phyloP scores from a whole-genome alignment of 2,329 filamentous ascomycete species.

The Annulohypoxylon truncatum region DNA sequence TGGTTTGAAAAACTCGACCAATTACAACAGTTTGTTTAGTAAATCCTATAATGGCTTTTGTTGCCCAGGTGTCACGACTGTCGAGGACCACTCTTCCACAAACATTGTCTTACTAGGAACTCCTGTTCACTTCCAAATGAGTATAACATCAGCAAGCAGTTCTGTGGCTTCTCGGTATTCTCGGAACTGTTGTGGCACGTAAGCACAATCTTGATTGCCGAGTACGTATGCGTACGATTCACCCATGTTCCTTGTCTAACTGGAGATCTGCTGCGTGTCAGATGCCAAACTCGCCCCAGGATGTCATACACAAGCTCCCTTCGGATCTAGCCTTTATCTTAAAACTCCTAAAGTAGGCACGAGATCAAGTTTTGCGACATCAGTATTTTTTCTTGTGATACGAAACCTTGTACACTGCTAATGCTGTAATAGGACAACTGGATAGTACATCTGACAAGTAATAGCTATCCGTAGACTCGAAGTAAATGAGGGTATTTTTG shows the following conservation, averaged over 20 bases:
- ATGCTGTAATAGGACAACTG: neutral
- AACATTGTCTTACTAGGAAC: slow-evolving; percentile 19
- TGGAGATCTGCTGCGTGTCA: slow-evolving; percentile 14
- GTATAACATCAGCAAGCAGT: slow-evolving; percentile 12
- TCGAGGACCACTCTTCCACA: slow-evolving; percentile 16
- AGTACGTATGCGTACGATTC: slow-evolving; percentile 19
- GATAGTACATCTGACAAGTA: neutral
- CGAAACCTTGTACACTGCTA: neutral
- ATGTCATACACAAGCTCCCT: slow-evolving; percentile 4
- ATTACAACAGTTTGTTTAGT: neutral
- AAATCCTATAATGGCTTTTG: neutral
- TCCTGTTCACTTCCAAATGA: slow-evolving; percentile 20
- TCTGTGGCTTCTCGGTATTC: slow-evolving; percentile 41
- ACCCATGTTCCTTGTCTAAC: slow-evolving; percentile 5
- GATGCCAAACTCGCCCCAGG: slow-evolving; percentile 19
- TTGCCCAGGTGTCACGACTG: neutral
- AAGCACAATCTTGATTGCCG: slow-evolving; percentile 29
- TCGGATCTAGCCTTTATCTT: slow-evolving; percentile 7
- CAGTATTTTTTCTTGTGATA: slow-evolving; percentile 1
- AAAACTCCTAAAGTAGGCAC: slow-evolving; percentile 5
- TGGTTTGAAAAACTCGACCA: neutral
- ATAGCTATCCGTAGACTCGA: slow-evolving; percentile 1
- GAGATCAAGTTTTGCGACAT: slow-evolving; percentile 2
- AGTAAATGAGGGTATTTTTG: slow-evolving; percentile 4
- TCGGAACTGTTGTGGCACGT: slow-evolving; percentile 42